These are phyloP conservation scores for Komagataella phaffii DNA, from an alignment of 805 yeast species.

Conservation along the genomic window DNA sequence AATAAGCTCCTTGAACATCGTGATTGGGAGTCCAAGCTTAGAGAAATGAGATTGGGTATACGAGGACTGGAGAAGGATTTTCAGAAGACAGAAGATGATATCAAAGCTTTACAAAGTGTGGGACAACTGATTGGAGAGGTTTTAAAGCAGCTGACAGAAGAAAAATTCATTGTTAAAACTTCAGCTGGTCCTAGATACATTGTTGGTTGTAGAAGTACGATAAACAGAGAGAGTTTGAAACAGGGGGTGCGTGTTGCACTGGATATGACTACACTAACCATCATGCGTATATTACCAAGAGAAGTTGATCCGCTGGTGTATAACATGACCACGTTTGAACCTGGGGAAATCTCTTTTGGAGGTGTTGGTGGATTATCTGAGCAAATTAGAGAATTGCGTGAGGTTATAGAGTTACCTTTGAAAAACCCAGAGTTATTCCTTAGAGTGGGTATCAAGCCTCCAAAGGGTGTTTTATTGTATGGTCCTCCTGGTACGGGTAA, in stretches of 20 bases:
- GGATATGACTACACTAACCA: slow-evolving; percentile 95
- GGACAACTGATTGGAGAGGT: slow-evolving; percentile 98
- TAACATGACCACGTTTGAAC: slow-evolving; percentile 95
- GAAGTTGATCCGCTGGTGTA: slow-evolving; percentile 97
- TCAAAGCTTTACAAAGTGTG: slow-evolving; percentile 91
- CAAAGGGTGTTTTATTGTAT: slow-evolving; percentile 90
- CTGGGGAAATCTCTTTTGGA: slow-evolving; percentile 91
- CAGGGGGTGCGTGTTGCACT: slow-evolving; percentile 94
- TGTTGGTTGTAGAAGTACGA: slow-evolving; percentile 92
- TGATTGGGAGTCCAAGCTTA: slow-evolving; percentile 85
- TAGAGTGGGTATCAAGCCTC: slow-evolving; percentile 97
- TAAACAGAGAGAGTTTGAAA: slow-evolving; percentile 67
- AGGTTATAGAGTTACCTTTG: slow-evolving; percentile 92
- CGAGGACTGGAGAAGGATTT: slow-evolving; percentile 73
- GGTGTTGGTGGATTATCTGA: slow-evolving; percentile 95
- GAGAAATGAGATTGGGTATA: slow-evolving; percentile 70
- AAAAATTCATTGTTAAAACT: slow-evolving; percentile 90
- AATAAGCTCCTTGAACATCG: slow-evolving; percentile 84
- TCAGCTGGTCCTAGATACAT: slow-evolving; percentile 95
- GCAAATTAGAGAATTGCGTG: slow-evolving; percentile 92
- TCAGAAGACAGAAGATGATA: slow-evolving; percentile 92
- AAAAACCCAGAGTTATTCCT: slow-evolving; percentile 93
- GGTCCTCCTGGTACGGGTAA: slow-evolving; percentile 99
- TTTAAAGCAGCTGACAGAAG: slow-evolving; percentile 87
- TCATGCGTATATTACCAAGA: slow-evolving; percentile 93